phyloP scores from a whole-genome alignment of 2,329 filamentous ascomycete genomes.

The Botrytis hyacinthi region DNA sequence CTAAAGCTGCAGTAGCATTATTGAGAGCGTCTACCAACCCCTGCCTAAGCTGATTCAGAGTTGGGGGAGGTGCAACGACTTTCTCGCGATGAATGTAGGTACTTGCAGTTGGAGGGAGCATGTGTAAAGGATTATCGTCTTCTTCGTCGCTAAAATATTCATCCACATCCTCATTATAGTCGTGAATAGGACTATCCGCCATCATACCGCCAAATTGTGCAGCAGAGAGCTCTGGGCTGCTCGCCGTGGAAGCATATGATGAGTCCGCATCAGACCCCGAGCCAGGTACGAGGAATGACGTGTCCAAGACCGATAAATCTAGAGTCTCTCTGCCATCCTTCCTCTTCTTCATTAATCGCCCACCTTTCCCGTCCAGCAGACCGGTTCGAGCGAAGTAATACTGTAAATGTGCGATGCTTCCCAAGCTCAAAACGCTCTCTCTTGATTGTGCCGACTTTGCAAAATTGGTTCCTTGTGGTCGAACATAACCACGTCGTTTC shows the following conservation, averaged over 20 bases:
- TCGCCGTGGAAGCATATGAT: constrained; percentile 58
- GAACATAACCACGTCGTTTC: constrained; percentile 43
- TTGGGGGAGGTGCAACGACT: constrained; percentile 78
- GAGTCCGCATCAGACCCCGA: constrained; percentile 54
- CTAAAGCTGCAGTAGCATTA: constrained; percentile 66
- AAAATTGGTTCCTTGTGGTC: constrained; percentile 56
- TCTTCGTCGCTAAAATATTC: constrained; percentile 53
- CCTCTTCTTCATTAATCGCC: constrained; percentile 73
- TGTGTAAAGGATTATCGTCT: constrained; percentile 62
- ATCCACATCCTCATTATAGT: constrained; percentile 47
- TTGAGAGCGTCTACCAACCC: constrained; percentile 66
- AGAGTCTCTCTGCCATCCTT: constrained; percentile 50
- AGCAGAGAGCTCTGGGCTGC: constrained; percentile 54
- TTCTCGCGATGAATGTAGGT: constrained; percentile 88
- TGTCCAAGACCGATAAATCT: constrained; percentile 55
- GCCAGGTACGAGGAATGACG: constrained; percentile 44
- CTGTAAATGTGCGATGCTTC: constrained; percentile 94
- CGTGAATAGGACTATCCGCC: constrained; percentile 42
- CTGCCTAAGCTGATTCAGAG: constrained; percentile 72
- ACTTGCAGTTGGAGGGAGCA: constrained; percentile 95
- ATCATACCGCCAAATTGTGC: constrained; percentile 38
- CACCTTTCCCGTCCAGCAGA: constrained; percentile 88
- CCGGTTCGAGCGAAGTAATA: constrained; percentile 98
- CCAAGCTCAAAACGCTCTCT: constrained; percentile 93
- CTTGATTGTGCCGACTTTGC: constrained; percentile 84